Evolutionary conservation across 345 rosid genomes (phyloP).

Genomic region (Eucalyptus erythrocorys): DNA sequence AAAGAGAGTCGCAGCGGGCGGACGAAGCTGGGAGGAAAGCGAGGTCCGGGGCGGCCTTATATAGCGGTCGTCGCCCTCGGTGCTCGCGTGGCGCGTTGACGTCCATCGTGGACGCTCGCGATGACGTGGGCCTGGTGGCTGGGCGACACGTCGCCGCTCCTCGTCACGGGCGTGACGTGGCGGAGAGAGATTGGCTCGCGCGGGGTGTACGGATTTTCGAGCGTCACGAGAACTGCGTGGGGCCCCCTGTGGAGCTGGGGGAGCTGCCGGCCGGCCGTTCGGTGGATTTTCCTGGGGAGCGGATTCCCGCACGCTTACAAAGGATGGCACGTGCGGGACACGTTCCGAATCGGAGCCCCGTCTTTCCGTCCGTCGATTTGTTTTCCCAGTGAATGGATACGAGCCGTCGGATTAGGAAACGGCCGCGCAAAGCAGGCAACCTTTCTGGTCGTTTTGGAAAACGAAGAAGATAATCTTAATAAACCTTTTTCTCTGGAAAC

Average conservation of each 20-base stretch:
- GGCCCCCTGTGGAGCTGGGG: neutral
- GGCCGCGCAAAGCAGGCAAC: neutral
- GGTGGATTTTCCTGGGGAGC: neutral
- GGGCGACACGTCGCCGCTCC: neutral
- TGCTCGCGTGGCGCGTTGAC: neutral
- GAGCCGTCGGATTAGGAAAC: neutral
- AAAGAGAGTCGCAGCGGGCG: neutral
- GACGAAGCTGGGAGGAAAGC: neutral
- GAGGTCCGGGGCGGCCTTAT: neutral
- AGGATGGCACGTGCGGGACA: neutral
- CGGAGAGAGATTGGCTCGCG: slow-evolving; percentile 2
- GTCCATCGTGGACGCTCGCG: neutral
- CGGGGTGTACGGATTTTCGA: neutral
- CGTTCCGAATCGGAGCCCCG: neutral
- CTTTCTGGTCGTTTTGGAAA: neutral
- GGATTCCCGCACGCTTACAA: neutral
- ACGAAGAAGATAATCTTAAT: neutral
- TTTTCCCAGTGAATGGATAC: neutral
- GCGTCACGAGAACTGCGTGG: neutral
- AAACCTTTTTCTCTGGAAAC: neutral
- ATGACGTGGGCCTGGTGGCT: neutral
- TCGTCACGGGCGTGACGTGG: slow-evolving; percentile 38
- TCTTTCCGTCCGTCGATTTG: neutral
- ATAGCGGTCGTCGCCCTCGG: neutral
- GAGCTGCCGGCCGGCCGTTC: neutral